These are phyloP conservation scores for Ceratobasidium sp. DNA, from an alignment of 1,284 basidiomycete species.

Conservation along the genomic window DNA sequence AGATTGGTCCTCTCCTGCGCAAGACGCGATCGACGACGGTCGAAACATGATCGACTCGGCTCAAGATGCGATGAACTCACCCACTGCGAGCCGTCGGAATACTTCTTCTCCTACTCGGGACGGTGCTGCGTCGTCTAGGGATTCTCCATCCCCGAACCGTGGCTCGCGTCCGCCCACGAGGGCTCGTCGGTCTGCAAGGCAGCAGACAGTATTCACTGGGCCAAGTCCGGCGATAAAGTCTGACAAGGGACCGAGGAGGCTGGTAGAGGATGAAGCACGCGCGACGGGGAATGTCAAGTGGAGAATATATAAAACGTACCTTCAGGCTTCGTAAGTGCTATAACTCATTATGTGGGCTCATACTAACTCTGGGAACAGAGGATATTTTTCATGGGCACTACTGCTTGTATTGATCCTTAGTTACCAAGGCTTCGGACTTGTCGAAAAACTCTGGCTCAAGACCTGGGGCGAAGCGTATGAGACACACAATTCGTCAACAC, in stretches of 20 bases:
- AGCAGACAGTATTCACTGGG: constrained; percentile 26
- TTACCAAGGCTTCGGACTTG: constrained; percentile 59
- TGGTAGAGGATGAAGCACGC: constrained; percentile 76
- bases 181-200: constrained; percentile 53
- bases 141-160: constrained; percentile 24
- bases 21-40: constrained; percentile 19
- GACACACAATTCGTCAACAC: not conserved
- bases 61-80: not conserved
- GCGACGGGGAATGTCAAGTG: constrained; percentile 81
- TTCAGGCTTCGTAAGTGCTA: constrained; percentile 58
- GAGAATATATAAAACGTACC: constrained; percentile 80
- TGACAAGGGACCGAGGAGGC: constrained; percentile 68
- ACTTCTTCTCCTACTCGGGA: constrained; percentile 4
- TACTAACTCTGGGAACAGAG: constrained; percentile 16
- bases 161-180: constrained; percentile 14
- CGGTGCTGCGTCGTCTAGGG: not conserved
- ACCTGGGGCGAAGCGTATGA: constrained; percentile 59
- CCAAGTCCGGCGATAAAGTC: constrained; percentile 1
- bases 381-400: constrained; percentile 50
- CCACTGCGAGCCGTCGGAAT: not conserved
- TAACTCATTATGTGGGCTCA: not conserved
- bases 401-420: constrained; percentile 59
- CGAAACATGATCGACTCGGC: constrained; percentile 38
- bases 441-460: constrained; percentile 80
- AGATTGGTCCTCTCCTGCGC: constrained; percentile 8